Conservation (phyloP, 306 rosid genomes). For the Trichosanthes cucumerina region DNA sequence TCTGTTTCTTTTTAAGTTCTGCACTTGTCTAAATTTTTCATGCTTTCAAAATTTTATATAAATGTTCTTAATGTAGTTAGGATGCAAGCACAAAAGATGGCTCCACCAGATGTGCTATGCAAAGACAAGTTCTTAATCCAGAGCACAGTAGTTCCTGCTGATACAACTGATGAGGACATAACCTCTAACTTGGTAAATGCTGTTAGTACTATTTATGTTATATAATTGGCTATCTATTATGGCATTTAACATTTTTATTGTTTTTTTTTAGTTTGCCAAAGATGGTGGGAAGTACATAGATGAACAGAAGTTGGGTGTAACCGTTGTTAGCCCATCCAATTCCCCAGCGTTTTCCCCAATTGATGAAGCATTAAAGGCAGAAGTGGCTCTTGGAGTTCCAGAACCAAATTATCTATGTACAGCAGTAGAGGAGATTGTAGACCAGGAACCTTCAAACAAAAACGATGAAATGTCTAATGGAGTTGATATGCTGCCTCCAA, state of each 20-base stretch:
- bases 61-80: no score
- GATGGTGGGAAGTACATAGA: conserved; percentile 43
- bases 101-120: no score
- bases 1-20: not conserved
- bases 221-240: not conserved
- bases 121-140: no score
- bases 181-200: conserved; percentile 19
- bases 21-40: not conserved
- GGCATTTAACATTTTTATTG: not conserved
- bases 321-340: conserved; percentile 33
- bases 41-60: no score
- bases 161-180: no score
- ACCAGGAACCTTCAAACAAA: not conserved
- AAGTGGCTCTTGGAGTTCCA: conserved; percentile 23
- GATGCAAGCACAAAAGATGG: no score
- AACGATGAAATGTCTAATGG: not conserved
- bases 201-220: not conserved
- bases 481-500: conserved; percentile 20
- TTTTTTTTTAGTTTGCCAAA: conserved; percentile 42
- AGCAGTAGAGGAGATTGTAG: not conserved
- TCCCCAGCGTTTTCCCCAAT: conserved; percentile 50
- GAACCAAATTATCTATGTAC: conserved; percentile 16
- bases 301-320: conserved; percentile 72
- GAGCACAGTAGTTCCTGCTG: no score
- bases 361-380: conserved; percentile 39